phyloP scores from a whole-genome alignment of 345 rosid species.

The Erucastrum elatum region DNA sequence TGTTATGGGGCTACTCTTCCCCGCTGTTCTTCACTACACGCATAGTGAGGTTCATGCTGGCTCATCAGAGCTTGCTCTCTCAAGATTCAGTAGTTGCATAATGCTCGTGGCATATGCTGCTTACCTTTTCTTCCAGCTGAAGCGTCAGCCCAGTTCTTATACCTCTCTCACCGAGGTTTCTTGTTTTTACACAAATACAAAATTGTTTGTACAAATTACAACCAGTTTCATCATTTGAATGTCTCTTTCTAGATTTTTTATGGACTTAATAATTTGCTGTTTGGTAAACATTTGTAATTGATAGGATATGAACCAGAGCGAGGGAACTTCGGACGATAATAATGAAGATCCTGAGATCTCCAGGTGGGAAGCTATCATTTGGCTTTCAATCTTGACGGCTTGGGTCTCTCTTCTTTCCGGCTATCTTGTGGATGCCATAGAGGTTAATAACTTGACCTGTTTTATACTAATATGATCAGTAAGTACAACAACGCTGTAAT shows the following conservation, averaged over 20 bases:
- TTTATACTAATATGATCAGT: neutral
- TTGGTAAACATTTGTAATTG: conserved; percentile 29
- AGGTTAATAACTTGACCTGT: conserved; percentile 47
- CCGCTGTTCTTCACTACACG: conserved; percentile 86
- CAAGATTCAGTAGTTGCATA: conserved; percentile 92
- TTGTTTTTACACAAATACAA: too few species aligned
- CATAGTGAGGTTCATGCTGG: conserved; percentile 87
- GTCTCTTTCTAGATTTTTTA: neutral
- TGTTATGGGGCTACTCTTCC: conserved; percentile 94
- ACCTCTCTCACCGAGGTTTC: conserved; percentile 63
- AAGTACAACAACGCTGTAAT: neutral
- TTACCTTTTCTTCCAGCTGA: conserved; percentile 83
- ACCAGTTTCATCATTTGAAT: neutral
- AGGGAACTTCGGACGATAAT: conserved; percentile 45
- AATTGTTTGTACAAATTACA: neutral
- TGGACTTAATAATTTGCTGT: conserved; percentile 25
- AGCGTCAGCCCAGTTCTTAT: conserved; percentile 52
- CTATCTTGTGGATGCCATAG: conserved; percentile 84
- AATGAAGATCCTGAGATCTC: conserved; percentile 78
- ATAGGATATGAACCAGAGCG: conserved; percentile 60
- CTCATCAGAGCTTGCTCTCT: conserved; percentile 83
- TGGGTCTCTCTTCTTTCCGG: conserved; percentile 91
- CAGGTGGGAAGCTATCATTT: conserved; percentile 77
- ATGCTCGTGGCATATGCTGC: conserved; percentile 91
- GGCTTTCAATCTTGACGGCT: conserved; percentile 84